Evolutionary conservation across 1,284 basidiomycete genomes (phyloP).

Genomic region (Malassezia arunalokei): DNA sequence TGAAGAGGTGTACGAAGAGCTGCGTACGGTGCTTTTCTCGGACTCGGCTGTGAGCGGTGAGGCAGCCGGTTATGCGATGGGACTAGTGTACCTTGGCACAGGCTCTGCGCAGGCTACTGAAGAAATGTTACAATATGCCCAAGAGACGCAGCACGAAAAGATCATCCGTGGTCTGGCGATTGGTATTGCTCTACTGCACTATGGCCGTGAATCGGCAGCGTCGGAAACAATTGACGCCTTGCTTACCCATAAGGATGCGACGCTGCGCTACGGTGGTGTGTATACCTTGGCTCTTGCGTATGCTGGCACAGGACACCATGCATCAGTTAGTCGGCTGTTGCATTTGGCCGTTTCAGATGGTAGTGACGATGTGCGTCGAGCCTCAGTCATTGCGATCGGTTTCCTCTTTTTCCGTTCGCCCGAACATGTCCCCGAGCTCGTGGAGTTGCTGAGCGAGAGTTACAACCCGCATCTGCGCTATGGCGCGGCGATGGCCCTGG

Average conservation of each 20-base stretch:
- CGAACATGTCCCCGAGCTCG: slow-evolving; percentile 44
- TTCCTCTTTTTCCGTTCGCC: slow-evolving; percentile 46
- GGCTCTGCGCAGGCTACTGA: slow-evolving; percentile 39
- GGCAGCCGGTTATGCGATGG: slow-evolving; percentile 46
- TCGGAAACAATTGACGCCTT: slow-evolving; percentile 41
- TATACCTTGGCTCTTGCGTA: slow-evolving; percentile 45
- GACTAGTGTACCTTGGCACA: slow-evolving; percentile 45
- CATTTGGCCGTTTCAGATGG: slow-evolving; percentile 45
- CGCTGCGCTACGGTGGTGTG: slow-evolving; percentile 43
- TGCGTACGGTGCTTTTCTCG: slow-evolving; percentile 41
- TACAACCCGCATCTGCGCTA: slow-evolving; percentile 46
- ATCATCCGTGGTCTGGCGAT: slow-evolving; percentile 46
- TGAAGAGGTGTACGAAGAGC: slow-evolving; percentile 44
- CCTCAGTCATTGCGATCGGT: slow-evolving; percentile 41
- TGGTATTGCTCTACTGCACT: slow-evolving; percentile 43
- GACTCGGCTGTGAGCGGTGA: slow-evolving; percentile 45
- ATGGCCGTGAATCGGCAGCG: slow-evolving; percentile 42
- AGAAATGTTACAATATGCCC: slow-evolving; percentile 46
- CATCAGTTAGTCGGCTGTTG: slow-evolving; percentile 38
- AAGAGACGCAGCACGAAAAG: slow-evolving; percentile 46
- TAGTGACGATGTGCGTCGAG: slow-evolving; percentile 44
- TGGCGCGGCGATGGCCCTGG: slow-evolving; percentile 44
- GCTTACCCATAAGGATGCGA: slow-evolving; percentile 43
- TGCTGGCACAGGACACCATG: slow-evolving; percentile 46
- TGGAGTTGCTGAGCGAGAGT: slow-evolving; percentile 45